Conservation (phyloP, 2,329 filamentous ascomycete genomes). For the Thielaviopsis populi region DNA sequence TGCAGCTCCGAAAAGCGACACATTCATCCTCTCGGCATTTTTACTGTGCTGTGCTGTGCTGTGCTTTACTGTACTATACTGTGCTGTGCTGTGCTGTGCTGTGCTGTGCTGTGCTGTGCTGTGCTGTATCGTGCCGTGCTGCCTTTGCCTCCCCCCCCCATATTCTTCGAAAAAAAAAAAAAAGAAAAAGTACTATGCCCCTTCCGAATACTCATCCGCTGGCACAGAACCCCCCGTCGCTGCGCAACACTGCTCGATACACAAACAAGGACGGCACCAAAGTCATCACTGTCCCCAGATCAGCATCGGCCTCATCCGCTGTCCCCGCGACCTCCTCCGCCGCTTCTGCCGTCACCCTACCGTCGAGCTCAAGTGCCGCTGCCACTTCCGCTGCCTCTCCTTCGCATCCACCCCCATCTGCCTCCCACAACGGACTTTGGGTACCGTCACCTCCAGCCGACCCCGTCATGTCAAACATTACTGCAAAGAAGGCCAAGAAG, state of each 20-base stretch:
- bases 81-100: too few species aligned
- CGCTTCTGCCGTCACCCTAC: neutral
- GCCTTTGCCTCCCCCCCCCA: neutral
- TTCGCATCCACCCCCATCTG: constrained; percentile 28
- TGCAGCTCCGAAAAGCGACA: neutral
- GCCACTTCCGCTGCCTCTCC: constrained; percentile 19
- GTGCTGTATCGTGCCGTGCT: too few species aligned
- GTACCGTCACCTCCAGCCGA: constrained; percentile 18
- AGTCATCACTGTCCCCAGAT: constrained; percentile 50
- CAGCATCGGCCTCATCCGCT: constrained; percentile 28
- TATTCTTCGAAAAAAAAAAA: constrained; percentile 23
- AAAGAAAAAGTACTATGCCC: constrained; percentile 33
- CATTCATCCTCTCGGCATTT: neutral
- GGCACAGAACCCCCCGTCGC: constrained; percentile 35
- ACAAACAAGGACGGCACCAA: constrained; percentile 56
- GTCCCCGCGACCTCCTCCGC: constrained; percentile 25
- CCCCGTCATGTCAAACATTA: constrained; percentile 38
- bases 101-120: too few species aligned
- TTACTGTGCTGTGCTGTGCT: too few species aligned
- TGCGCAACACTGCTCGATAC: constrained; percentile 43
- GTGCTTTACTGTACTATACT: too few species aligned
- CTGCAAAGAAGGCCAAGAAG: constrained; percentile 83
- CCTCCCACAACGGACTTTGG: constrained; percentile 18
- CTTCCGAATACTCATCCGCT: constrained; percentile 38
- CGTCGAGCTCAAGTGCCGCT: neutral